phyloP scores from a whole-genome alignment of 306 rosid genomes.

The Acacia acuminata region DNA sequence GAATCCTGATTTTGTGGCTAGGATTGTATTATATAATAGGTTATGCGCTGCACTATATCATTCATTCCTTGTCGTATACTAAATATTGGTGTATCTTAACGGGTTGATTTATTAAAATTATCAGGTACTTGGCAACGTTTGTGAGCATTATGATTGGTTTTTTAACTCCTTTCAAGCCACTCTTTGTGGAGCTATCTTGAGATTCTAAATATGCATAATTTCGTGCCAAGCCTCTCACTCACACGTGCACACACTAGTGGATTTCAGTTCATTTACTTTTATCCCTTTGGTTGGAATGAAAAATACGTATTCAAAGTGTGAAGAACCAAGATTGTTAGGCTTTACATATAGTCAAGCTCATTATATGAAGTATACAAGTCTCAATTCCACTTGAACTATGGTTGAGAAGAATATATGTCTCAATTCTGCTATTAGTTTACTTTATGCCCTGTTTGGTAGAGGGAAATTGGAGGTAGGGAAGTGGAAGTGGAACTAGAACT shows the following conservation, averaged over 20 bases:
- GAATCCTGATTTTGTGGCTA: neutral
- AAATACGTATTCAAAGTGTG: too few relatives aligned
- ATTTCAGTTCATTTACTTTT: neutral
- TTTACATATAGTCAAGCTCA: neutral
- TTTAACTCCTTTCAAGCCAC: neutral
- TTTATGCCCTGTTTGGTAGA: neutral
- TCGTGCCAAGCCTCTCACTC: neutral
- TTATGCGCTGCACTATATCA: neutral
- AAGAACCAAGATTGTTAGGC: neutral
- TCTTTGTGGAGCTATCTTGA: neutral
- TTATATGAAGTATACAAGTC: neutral
- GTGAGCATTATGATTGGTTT: constrained; percentile 9
- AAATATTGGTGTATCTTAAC: constrained; percentile 3
- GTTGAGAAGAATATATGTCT: neutral
- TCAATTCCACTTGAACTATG: neutral
- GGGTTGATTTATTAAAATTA: constrained; percentile 13
- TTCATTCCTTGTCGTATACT: neutral
- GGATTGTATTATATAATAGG: neutral
- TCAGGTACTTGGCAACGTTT: constrained; percentile 4
- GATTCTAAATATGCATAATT: neutral
- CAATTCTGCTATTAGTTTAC: neutral
- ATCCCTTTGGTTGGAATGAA: too few relatives aligned
- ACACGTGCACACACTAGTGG: neutral
- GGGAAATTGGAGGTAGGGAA: too few relatives aligned
- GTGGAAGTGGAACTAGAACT: too few relatives aligned